Evolutionary conservation across 2,329 filamentous ascomycete genomes (phyloP), one percentile per base, ranked within the genome.

Genomic region (Exophiala xenobiotica): DNA sequence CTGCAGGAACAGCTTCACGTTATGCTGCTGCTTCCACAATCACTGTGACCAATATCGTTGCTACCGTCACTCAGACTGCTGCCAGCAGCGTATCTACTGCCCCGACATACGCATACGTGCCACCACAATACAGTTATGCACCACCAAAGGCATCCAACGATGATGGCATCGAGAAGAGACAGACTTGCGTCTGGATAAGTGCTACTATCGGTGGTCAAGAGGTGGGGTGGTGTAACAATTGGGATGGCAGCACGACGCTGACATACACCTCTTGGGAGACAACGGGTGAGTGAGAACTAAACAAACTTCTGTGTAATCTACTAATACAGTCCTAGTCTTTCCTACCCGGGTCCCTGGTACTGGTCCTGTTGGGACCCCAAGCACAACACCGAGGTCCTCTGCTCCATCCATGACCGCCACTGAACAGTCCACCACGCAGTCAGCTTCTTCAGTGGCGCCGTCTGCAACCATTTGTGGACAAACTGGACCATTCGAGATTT

Each of bases 201-300:
- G 60, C 57, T 7, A 53, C 54, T 9, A 56, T 61, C n/a, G 52
- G 39, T 43, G 58, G 56, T 29, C 46, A 49, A 31, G 31, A 53
- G 40, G 59, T 53, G 7, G 51, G 52, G 5, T 63, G 59, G 59
- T 60, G 58, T 27, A 63, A 63, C 39, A 60, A 61, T 33, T 63
- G 59, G 59, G 53, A 52, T 46, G 60, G 60, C 12, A 29, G 20
- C 18, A 46, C 51, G n/a, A 50, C 49, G 3, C 23, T 61, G 12
- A 51, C 54, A 45, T 54, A 50, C 41, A 57, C 55, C 19, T 54
- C 53, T 6, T 61, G 56, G 55, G 54, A 58, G 18, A 60, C 59
- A 39, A 61, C 59, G 40, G 49, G 53, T 53, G 50, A 49, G 54
- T 58, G 22, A 26, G 19, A n/a, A 27, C 14, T 9, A 12, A 2